Evolutionary conservation across 441 rosid species (phyloP).

Genomic region (Pelargonium fulgidum): DNA sequence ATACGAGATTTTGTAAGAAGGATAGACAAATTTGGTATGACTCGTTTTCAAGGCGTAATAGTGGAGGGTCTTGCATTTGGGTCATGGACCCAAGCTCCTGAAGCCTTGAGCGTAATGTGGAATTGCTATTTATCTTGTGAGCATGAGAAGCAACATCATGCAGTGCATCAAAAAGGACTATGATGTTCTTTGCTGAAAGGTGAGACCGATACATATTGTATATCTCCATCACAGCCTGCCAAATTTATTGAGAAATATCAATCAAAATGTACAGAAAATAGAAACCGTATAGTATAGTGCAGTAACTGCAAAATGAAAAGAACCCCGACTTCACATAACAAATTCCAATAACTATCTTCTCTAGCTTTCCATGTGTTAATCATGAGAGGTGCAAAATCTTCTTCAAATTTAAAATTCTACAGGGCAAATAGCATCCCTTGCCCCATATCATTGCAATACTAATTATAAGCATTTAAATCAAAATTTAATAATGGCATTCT

Average conservation of each 20-base stretch:
- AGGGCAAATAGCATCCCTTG: not conserved
- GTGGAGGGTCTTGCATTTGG: constrained; percentile 99
- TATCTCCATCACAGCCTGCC: constrained; percentile 97
- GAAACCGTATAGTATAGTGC: not conserved
- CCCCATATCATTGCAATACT: not conserved
- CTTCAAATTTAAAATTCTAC: not conserved
- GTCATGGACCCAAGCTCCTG: constrained; percentile 87
- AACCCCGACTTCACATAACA: not conserved
- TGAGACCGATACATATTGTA: constrained; percentile 75
- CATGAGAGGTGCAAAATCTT: not conserved
- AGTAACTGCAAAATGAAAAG: constrained; percentile 8
- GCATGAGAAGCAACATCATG: constrained; percentile 82
- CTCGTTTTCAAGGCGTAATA: constrained; percentile 92
- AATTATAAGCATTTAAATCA: not conserved
- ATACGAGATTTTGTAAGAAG: constrained; percentile 69
- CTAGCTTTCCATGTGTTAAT: no score
- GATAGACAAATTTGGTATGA: constrained; percentile 94
- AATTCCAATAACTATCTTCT: not conserved
- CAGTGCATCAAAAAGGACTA: constrained; percentile 76
- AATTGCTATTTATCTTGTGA: constrained; percentile 64
- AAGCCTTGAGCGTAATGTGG: constrained; percentile 60
- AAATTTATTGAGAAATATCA: constrained; percentile 13
- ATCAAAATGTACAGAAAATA: constrained; percentile 10
- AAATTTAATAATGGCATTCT: not conserved
- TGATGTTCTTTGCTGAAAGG: constrained; percentile 65